phyloP scores from a whole-genome alignment of 2,329 filamentous ascomycete species.

The Cladobotryum protrusum region DNA sequence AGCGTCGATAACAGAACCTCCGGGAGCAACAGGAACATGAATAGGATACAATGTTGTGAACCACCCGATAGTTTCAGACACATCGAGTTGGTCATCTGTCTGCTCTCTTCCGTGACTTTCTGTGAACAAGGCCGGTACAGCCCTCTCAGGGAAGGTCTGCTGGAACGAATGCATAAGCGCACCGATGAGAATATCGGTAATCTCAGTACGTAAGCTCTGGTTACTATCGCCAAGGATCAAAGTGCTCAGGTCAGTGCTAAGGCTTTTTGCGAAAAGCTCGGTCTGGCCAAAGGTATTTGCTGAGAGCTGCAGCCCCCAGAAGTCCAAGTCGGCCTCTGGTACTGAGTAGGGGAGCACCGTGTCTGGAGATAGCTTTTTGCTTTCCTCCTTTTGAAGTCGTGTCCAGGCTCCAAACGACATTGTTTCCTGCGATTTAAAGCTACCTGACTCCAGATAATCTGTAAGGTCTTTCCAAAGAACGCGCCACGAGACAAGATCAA shows the following conservation, averaged over 20 bases:
- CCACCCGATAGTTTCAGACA: constrained; percentile 38
- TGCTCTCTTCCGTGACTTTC: constrained; percentile 38
- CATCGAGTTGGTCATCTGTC: constrained; percentile 25
- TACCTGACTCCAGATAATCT: constrained; percentile 2
- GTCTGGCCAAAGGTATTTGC: too few species aligned
- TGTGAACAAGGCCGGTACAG: constrained; percentile 30
- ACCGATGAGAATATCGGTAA: constrained; percentile 34
- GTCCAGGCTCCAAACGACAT: constrained; percentile 31
- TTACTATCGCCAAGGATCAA: too few species aligned
- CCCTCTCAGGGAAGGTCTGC: constrained; percentile 28
- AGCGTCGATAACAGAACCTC: constrained; percentile 7
- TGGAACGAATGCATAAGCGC: constrained; percentile 29
- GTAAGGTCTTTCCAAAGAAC: constrained; percentile 20
- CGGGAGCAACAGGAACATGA: constrained; percentile 9
- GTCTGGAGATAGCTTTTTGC: too few species aligned
- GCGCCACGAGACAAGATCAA: constrained; percentile 46
- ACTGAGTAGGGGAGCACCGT: too few species aligned
- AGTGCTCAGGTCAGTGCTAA: too few species aligned
- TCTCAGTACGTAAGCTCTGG: constrained; percentile 17
- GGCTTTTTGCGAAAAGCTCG: too few species aligned
- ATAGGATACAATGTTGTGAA: constrained; percentile 38
- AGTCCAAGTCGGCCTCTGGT: too few species aligned
- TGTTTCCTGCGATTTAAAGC: background rate
- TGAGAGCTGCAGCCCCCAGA: too few species aligned
- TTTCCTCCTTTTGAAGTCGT: constrained; percentile 18